Conservation (phyloP, 139 green algal species). For the Chlorella sp. region DNA sequence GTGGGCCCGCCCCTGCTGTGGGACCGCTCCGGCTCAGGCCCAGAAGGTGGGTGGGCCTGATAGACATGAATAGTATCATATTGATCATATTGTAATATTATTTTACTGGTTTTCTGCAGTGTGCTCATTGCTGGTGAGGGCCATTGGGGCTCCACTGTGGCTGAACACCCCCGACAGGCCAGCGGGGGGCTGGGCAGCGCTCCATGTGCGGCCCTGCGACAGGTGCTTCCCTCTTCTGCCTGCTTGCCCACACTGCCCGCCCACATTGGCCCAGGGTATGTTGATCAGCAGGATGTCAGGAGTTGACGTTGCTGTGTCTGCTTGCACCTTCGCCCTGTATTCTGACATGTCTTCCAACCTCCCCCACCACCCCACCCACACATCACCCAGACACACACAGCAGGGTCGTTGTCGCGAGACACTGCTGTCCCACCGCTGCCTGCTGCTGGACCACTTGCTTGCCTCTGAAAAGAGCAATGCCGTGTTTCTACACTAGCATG, state of each 20-base stretch:
- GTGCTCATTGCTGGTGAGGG: background rate
- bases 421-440: too few species aligned
- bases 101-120: background rate
- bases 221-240: background rate
- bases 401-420: too few species aligned
- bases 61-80: background rate
- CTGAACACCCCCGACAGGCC: too few species aligned
- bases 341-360: too few species aligned
- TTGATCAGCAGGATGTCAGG: too few species aligned
- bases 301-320: too few species aligned
- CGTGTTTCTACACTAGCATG: background rate
- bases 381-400: too few species aligned
- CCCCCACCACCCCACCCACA: too few species aligned
- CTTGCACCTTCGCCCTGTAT: too few species aligned
- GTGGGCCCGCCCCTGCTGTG: conserved; percentile 1
- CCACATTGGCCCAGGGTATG: background rate
- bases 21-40: conserved; percentile 1
- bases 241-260: background rate
- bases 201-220: background rate
- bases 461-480: background rate
- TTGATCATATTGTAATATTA: too few species aligned
- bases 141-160: background rate
- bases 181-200: too few species aligned
- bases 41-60: background rate
- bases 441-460: too few species aligned